These are phyloP conservation scores for Chlamydomonas sp. DNA, from an alignment of 139 green algal species.

Conservation along the genomic window DNA sequence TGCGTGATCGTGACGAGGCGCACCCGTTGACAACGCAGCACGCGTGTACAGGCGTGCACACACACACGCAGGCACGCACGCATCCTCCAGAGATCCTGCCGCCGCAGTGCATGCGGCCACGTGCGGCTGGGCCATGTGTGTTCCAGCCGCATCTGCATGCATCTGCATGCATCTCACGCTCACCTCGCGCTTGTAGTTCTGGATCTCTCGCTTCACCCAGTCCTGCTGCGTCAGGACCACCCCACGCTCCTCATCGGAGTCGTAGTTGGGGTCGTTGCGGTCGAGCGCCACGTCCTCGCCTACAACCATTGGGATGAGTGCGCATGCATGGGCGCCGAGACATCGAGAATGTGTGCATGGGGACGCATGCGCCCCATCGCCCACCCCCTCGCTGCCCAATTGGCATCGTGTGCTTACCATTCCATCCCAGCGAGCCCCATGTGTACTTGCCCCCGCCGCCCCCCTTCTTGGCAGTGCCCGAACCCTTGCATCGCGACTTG, in stretches of 20 bases:
- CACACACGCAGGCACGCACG: no score
- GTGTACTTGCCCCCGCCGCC: conserved; percentile 80
- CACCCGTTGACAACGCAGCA: no score
- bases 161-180: no score
- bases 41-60: no score
- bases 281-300: conserved; percentile 25
- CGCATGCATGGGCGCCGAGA: neutral
- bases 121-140: no score
- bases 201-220: neutral
- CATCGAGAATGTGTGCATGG: neutral
- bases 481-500: conserved; percentile 38
- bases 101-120: no score
- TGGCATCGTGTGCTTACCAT: conserved; percentile 17
- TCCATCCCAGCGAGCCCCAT: conserved; percentile 56
- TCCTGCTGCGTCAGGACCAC: conserved; percentile 24
- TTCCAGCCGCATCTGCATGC: no score
- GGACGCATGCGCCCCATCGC: neutral
- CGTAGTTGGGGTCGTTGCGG: conserved; percentile 79
- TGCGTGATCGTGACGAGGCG: no score
- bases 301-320: conserved; percentile 4
- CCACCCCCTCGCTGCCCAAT: neutral
- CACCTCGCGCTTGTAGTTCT: conserved; percentile 29
- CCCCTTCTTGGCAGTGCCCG: conserved; percentile 68
- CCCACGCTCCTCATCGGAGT: conserved; percentile 59
- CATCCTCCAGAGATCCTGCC: no score